Evolutionary conservation across 163 green algal species (phyloP), one percentile per base, ranked within the genome.

Genomic region (Prototheca cutis): DNA sequence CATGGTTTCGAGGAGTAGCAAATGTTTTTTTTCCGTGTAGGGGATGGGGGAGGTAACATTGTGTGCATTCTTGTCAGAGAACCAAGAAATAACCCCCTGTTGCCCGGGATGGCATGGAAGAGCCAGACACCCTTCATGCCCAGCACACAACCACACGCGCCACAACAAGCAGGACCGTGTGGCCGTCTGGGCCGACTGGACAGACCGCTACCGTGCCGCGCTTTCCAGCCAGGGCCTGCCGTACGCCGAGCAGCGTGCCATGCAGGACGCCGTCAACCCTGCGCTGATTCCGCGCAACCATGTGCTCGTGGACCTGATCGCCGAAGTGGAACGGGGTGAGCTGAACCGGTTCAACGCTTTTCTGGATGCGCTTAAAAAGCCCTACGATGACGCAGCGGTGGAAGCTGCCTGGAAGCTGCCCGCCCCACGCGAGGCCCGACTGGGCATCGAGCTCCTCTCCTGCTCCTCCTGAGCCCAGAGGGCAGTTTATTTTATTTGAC

Each of bases 231-330:
- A 88, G 39, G 81, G 77, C 0, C 7, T 70, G 59, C 21, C 62
- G 1, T 68, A 84, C 1, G 65, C 54, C 2, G 48, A 76, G 42
- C 71, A 80, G 1, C 52, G 52, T 40, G 66, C 65, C 28, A 51
- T 65, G 32, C 84, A 93, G 73, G 63, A 81, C 23, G 29, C 25
- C 2, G 75, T 62, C 28, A 90, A 86, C 70, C 87, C 87, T 6
- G 82, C 81, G 48, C 87, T 90, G 66, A 71, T 95, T 10, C 80
- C 87, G 0, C 71, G 87, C 1, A 90, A 95, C 69, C 85, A 94
- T 73, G 69, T 94, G 36, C 67, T 94, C 66, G 78, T 87, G 55
- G 58, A 70, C 18, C 76, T 80, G 21, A 94, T 93, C 40, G 68
- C 75, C 18, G 72, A 67, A 1, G 85, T 79, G 0, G 83, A 90